Evolutionary conservation across 495 filamentous ascomycete species (phyloP), one percentile per base, ranked within the genome.

Genomic region (Tuber borchii): DNA sequence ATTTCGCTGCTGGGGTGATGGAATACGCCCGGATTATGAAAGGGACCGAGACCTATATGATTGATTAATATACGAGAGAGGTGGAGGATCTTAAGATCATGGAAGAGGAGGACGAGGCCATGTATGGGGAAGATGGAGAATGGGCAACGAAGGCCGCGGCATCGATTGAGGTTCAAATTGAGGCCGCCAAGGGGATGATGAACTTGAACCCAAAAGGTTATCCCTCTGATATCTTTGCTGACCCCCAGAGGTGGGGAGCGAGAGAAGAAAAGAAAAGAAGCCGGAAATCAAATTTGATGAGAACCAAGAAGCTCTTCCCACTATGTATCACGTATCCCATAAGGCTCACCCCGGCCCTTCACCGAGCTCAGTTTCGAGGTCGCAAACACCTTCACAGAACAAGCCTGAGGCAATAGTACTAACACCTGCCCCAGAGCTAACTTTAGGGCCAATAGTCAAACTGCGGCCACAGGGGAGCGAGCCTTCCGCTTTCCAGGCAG

Each of bases 1-100:
- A 96, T 80, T 92, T 95, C 85, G 93, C 92, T 46, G 94, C 93
- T 3, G 95, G 97, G 78, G 93, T 97, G 26, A 88, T 93, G 82
- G 95, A 99, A 83, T 98, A 97, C 85, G 93, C 94, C 70, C 88
- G 95, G 71, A 90, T 99, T 69, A 97, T 99, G 92, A 97, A 93
- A 84, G 95, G 95, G 19, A 93, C 91, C 7, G 91, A 93, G 83
- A 89, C 91, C 22, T 98, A 98, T 80, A 94, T 98, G 91, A 80
- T 84, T 26, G 86, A 88, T 71, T 91, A 97, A 83, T 95, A 90
- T 82, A 89, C 94, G 74, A 80, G 85, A 12, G 95, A 98, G 80
- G 90, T 97, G 26, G 86, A 89, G 69, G 89, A 93, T 19, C 85
- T 99, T 44, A 86, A 89, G 77, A 84, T 83, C 72, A 93, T 97